Base-by-base conservation (phyloP, 2,329 filamentous ascomycete genomes). In the Claviceps lovelessii region DNA sequence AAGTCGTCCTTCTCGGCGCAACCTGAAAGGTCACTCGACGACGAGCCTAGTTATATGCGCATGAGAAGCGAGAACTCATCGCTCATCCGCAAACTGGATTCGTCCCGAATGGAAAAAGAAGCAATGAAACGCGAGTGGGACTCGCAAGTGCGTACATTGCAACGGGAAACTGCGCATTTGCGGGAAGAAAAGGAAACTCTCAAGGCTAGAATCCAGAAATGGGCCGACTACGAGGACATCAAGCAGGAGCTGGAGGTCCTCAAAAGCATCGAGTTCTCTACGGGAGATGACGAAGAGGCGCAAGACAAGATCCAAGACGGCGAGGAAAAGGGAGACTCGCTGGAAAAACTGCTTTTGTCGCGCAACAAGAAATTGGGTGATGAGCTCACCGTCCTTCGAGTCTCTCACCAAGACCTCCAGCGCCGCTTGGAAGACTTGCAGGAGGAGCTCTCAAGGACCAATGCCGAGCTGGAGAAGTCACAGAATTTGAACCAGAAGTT, bases 331-430 rank as follows among this genome's bases (percentile, higher is more conserved):
- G 83, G 86, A 47, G 89, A 95, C 62, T 90, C 85, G 1, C 72
- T 98, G 10, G 93, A 98, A 69, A 90, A 95, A 70, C 80, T 98
- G 33, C 76, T 98, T 6, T 75, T 98, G 53, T 86, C 89, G 10
- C 83, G 93, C 49, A 98, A 98, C 75, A 98, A 97, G 74, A 98
- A 97, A 72, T 76, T 98, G 42, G 85, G 86, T 61, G 90, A 96
- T 64, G 93, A 98, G 68, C 79, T 97, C 59, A 96, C 93, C 2
- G 81, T 97, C 44, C 76, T 98, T 48, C 83, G 93, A 45, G 89
- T 98, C 3, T 96, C 93, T 0, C 90, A 97, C 66, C 88, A 95
- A 64, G 91, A 97, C 63, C 76, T 97, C 2, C 89, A 95, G 64
- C 79, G 76, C 51, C 84, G 89, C 54, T 75, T 98, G 1, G 84